Base-by-base conservation (phyloP, 495 filamentous ascomycete genomes). In the Hyaloscypha variabilis region DNA sequence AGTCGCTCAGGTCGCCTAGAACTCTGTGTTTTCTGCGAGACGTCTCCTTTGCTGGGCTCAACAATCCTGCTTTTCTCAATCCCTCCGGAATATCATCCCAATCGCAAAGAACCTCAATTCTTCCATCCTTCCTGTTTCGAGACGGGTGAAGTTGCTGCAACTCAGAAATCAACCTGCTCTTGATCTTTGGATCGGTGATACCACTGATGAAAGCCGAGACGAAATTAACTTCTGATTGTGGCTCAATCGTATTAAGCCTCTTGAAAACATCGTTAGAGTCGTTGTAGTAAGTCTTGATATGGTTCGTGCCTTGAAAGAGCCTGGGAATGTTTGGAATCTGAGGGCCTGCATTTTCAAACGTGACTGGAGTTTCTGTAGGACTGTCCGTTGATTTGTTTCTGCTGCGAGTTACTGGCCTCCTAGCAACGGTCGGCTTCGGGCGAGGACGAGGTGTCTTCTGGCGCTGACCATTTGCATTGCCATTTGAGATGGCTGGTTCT, bases 11-110 rank as follows among this genome's bases (percentile, higher is more conserved):
- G 39, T 46, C 39, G 4, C 39, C 39, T n/a, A 53, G 28, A 39
- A 28, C 58, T 31, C 46, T 53, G 5, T 36, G 11, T 19, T 55
- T 17, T 55, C 28, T 30, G 24, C 36, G 29, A 34, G 25, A 26
- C 2, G 11, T 14, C 29, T 34, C 54, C 26, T 34, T 58, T 2
- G 10, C 11, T 11, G 26, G n/a, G 49, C 13, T 46, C 19, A 67
- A 24, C 19, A 71, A 30, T 8, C 62, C 53, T 2, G 49, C 31
- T 21, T 31, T 29, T 21, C 49, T 30, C 21, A 71, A 23, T 1
- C 39, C 62, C 11, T 64, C 64, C 30, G 28, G 36, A 24, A 69
- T 49, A 52, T 69, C 70, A n/a, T 24, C 21, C 67, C 70, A 72
- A 29, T 52, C 46, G 24, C 67, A 69, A 24, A 70, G 31, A 54